Evolutionary conservation across 805 yeast species (phyloP).

Genomic region (Metschnikowia lachancei): DNA sequence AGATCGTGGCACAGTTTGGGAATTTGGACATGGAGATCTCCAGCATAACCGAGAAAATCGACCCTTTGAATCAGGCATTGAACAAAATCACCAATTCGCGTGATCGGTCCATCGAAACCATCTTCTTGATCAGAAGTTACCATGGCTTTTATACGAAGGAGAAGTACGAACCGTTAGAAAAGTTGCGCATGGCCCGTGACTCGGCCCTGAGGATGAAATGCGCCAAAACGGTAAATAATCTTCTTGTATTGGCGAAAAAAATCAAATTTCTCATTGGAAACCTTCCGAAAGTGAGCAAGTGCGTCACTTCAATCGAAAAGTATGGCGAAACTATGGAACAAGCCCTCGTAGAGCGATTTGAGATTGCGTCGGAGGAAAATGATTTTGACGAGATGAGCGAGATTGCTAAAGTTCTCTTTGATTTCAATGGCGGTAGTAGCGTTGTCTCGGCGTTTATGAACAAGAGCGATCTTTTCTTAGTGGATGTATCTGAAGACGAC

Average conservation of each 20-base stretch:
- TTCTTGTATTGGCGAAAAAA: constrained; percentile 63
- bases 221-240: constrained; percentile 65
- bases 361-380: constrained; percentile 66
- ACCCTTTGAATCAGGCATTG: constrained; percentile 68
- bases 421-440: constrained; percentile 80
- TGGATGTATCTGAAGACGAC: constrained; percentile 33
- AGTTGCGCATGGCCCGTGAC: constrained; percentile 48
- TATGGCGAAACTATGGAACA: constrained; percentile 77
- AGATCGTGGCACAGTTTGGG: constrained; percentile 47
- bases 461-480: constrained; percentile 69
- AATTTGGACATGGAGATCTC: constrained; percentile 52
- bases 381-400: constrained; percentile 72
- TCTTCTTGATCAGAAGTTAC: constrained; percentile 72
- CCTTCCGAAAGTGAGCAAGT: constrained; percentile 41
- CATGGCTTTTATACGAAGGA: constrained; percentile 67
- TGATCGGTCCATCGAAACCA: constrained; percentile 68
- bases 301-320: constrained; percentile 52
- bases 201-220: constrained; percentile 58
- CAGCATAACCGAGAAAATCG: constrained; percentile 55
- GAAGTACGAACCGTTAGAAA: constrained; percentile 53
- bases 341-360: constrained; percentile 65
- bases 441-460: constrained; percentile 80
- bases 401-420: constrained; percentile 68
- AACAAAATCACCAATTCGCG: constrained; percentile 67
- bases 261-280: constrained; percentile 41